These are phyloP conservation scores for Trichoderma sp. DNA, from an alignment of 2,329 filamentous ascomycete genomes.

Conservation along the genomic window DNA sequence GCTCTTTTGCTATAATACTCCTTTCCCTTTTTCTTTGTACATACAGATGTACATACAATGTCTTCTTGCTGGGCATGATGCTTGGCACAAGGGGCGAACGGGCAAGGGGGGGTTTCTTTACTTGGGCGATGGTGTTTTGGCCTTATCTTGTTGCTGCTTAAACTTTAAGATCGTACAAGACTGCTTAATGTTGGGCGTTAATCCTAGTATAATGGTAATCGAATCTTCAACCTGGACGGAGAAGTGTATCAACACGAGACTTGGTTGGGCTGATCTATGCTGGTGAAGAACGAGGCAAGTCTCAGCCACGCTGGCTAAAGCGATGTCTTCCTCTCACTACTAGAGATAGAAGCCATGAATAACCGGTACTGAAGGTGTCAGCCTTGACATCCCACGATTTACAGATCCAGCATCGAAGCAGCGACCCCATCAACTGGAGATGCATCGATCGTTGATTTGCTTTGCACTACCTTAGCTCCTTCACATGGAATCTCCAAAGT, in stretches of 20 bases:
- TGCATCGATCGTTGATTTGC: too few relatives aligned
- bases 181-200: not conserved
- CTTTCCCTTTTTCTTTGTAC: constrained; percentile 15
- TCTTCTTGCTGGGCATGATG: constrained; percentile 14
- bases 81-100: constrained; percentile 4
- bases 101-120: constrained; percentile 17
- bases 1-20: not conserved
- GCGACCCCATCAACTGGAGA: too few relatives aligned
- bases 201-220: not conserved
- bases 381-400: too few relatives aligned
- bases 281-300: too few relatives aligned
- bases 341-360: too few relatives aligned
- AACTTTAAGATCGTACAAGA: not conserved
- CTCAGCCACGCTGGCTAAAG: too few relatives aligned
- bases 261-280: not conserved
- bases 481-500: constrained; percentile 12
- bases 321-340: too few relatives aligned
- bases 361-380: too few relatives aligned
- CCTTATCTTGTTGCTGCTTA: not conserved
- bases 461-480: not conserved
- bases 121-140: constrained; percentile 1
- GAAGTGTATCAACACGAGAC: too few relatives aligned
- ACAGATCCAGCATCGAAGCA: too few relatives aligned
- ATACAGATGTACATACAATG: constrained; percentile 13
- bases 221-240: not conserved